Percentiles rank a stretch among this genome's conserved stretches.
phyloP scores from a whole-genome alignment of 139 green algal species.

The Axilococcus clingmanii region DNA sequence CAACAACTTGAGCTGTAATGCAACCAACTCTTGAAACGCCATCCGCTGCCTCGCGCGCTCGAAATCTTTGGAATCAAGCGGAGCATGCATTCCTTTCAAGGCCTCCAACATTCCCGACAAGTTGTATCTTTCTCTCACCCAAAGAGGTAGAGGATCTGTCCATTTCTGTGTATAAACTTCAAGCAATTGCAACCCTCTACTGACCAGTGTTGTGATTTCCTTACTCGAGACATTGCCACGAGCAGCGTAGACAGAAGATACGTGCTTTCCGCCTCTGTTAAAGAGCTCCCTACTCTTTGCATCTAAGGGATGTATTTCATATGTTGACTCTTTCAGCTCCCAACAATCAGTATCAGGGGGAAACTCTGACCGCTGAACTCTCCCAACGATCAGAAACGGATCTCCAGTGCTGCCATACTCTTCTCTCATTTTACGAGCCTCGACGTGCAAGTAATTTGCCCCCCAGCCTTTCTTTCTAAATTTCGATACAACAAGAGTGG shows the following conservation, averaged over 20 bases:
- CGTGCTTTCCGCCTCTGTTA: background rate
- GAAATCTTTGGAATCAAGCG: constrained; percentile 13
- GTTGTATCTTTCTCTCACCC: constrained; percentile 7
- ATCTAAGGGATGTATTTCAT: background rate
- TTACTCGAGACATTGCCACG: background rate
- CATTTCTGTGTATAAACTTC: background rate
- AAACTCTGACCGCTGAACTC: no score
- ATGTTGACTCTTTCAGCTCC: background rate
- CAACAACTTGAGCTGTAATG: constrained; percentile 67
- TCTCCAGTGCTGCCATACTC: no score
- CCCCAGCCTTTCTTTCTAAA: no score
- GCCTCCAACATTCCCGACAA: constrained; percentile 25
- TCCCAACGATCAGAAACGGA: no score
- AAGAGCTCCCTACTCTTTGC: background rate
- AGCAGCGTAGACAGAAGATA: constrained; percentile 5
- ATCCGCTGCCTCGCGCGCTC: constrained; percentile 35
- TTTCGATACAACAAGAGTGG: no score
- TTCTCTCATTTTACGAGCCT: no score
- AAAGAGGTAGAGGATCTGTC: constrained; percentile 25
- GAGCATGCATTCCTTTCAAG: constrained; percentile 41
- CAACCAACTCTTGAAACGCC: constrained; percentile 80
- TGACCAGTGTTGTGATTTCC: background rate
- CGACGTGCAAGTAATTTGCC: no score
- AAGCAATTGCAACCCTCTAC: constrained; percentile 1
- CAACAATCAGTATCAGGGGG: no score